Evolutionary conservation across 2,329 filamentous ascomycete genomes (phyloP).

Genomic region (Colletotrichum godetiae): DNA sequence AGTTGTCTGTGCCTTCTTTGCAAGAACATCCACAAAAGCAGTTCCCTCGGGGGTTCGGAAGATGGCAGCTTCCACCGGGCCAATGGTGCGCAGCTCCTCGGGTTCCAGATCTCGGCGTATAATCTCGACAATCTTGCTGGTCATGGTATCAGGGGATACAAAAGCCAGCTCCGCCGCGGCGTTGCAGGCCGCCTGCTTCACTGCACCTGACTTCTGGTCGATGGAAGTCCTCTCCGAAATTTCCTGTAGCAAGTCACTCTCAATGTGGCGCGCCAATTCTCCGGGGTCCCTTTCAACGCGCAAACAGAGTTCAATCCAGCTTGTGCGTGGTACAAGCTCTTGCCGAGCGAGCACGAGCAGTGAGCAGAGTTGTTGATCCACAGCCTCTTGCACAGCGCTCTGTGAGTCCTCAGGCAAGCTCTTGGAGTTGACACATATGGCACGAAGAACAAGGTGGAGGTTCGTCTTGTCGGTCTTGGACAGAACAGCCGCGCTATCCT

Average conservation of each 20-base stretch:
- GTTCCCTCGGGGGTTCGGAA: conserved; percentile 91
- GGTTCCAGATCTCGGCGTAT: conserved; percentile 80
- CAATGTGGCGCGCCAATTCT: conserved; percentile 73
- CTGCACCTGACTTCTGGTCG: conserved; percentile 55
- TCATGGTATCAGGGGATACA: conserved; percentile 86
- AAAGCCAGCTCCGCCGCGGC: conserved; percentile 94
- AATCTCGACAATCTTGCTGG: conserved; percentile 79
- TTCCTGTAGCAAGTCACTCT: conserved; percentile 74
- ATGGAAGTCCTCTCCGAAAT: conserved; percentile 65
- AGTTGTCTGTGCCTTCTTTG: conserved; percentile 78
- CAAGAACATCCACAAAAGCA: conserved; percentile 89
- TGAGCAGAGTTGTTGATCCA: conserved; percentile 77
- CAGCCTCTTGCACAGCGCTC: conserved; percentile 46
- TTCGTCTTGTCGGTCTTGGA: conserved; percentile 74
- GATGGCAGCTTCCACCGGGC: conserved; percentile 91
- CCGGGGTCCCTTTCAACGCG: conserved; percentile 86
- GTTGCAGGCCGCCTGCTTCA: conserved; percentile 80
- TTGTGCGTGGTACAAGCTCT: conserved; percentile 80
- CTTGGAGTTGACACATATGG: conserved; percentile 72
- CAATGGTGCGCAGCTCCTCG: conserved; percentile 76
- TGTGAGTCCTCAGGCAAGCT: conserved; percentile 58
- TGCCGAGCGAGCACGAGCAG: conserved; percentile 82
- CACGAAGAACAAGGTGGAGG: conserved; percentile 70
- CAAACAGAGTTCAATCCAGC: conserved; percentile 92
- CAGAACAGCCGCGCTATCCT: conserved; percentile 77